Evolutionary conservation across 2,329 filamentous ascomycete species (phyloP).

Genomic region (Sarocladium kiliense): DNA sequence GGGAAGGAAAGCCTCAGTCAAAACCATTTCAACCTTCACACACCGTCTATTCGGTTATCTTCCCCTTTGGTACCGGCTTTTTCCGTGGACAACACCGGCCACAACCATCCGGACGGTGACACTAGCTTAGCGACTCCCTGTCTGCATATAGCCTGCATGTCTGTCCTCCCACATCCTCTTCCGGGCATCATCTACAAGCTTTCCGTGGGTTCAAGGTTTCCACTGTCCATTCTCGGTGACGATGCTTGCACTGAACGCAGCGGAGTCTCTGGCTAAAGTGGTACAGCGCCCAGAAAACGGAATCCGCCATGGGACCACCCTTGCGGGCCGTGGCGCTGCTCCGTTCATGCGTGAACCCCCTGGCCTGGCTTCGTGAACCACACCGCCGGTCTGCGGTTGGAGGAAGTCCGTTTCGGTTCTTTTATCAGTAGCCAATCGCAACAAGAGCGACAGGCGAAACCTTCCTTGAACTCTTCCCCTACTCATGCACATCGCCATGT

Average conservation of each 20-base stretch:
- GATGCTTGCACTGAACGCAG: neutral
- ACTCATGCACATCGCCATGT: neutral
- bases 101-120: neutral
- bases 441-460: too few species aligned
- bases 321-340: constrained; percentile 1
- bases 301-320: neutral
- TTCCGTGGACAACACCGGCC: neutral
- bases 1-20: too few species aligned
- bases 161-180: too few species aligned
- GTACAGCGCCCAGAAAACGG: neutral
- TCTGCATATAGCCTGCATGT: neutral
- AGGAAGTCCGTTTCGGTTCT: too few species aligned
- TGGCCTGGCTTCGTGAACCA: neutral
- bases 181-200: too few species aligned
- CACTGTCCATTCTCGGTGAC: neutral
- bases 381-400: neutral
- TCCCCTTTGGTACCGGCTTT: constrained; percentile 1
- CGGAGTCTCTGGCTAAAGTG: neutral
- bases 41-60: neutral
- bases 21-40: neutral
- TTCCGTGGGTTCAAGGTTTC: too few species aligned
- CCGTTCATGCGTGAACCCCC: neutral
- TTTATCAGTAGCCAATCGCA: too few species aligned
- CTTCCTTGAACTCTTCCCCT: neutral
- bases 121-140: neutral